Base-by-base conservation (phyloP, 495 filamentous ascomycete species). In the Penicillium ochrochloron region DNA sequence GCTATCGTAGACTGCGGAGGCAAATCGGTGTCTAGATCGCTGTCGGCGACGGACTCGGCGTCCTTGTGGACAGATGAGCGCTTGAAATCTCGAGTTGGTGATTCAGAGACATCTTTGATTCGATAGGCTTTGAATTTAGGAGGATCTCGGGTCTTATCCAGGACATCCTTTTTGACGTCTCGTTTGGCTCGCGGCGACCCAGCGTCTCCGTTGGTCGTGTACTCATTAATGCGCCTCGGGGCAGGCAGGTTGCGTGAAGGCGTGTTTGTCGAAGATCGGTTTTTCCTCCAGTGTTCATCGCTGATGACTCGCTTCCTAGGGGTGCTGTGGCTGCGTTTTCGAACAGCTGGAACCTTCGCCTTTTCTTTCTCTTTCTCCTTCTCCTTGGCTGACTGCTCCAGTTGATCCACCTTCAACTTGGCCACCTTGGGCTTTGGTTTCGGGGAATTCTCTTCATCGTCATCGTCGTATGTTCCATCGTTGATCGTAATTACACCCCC, bases 251-350 rank as follows among this genome's bases (percentile, higher is more conserved):
- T 68, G 34, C 73, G 64, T 75, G 86, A 59, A 78, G 80, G 29
- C 67, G 80, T 60, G 61, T 78, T 76, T 17, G 80, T 85, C 17
- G 80, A 73, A 51, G 75, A 84, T 65, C 79, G 82, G 61, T 82
- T 84, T 50, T 64, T 70, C 46, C 77, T 78, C 91, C 91, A 94
- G 65, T 94, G 88, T 42, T 88, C 86, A 75, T 94, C 91, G 67
- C 91, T 93, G 23, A 94, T 83, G 25, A 94, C 88, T 53, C 91
- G 84, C 79, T 92, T 94, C 67, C 88, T 87, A 7, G 91, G 91
- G 21, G 85, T 82, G 67, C 81, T 86, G 54, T 79, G 75, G 64
- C 82, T 84, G 66, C 78, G 75, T 57, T 73, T 74, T 48, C 79
- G 70, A 12, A 59, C 55, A 17, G 62, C 25, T 8, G 61, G 61